Conservation (phyloP, 2,329 filamentous ascomycete species). For the Aspergillus awamori region DNA sequence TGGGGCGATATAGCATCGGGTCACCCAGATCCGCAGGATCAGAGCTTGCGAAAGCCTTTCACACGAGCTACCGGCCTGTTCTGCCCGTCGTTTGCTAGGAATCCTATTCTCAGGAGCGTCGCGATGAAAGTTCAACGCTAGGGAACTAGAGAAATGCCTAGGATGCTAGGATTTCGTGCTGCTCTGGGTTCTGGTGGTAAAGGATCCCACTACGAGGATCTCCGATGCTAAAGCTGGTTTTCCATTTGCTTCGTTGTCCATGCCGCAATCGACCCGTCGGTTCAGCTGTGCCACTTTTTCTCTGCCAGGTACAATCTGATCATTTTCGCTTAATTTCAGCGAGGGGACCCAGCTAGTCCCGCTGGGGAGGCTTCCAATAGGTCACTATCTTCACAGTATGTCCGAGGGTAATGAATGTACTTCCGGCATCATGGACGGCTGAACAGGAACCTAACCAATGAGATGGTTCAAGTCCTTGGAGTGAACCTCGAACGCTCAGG, state of each 20-base stretch:
- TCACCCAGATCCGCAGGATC: background rate
- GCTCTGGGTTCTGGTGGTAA: background rate
- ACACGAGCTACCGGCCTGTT: background rate
- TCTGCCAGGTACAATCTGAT: background rate
- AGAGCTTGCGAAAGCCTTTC: background rate
- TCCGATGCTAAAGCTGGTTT: background rate
- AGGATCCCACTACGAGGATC: background rate
- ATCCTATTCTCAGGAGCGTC: background rate
- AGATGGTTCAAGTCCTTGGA: background rate
- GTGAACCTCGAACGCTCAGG: background rate
- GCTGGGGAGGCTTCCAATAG: background rate
- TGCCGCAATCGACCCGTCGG: background rate
- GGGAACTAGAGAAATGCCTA: background rate
- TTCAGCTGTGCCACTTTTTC: background rate
- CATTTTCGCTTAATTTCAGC: background rate
- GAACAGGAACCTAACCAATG: constrained; percentile 7
- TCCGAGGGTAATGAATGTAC: background rate
- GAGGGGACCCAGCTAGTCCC: background rate
- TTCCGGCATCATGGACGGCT: background rate
- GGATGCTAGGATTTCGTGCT: background rate
- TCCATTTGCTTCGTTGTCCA: background rate
- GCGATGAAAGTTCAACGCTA: background rate
- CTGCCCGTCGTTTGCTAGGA: background rate
- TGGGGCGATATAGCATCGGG: background rate
- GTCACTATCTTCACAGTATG: background rate